Percentiles rank a stretch among this genome's conserved stretches.
Evolutionary conservation across 768 basidiomycete species (phyloP).

Genomic region (Cubamyces lactineus): DNA sequence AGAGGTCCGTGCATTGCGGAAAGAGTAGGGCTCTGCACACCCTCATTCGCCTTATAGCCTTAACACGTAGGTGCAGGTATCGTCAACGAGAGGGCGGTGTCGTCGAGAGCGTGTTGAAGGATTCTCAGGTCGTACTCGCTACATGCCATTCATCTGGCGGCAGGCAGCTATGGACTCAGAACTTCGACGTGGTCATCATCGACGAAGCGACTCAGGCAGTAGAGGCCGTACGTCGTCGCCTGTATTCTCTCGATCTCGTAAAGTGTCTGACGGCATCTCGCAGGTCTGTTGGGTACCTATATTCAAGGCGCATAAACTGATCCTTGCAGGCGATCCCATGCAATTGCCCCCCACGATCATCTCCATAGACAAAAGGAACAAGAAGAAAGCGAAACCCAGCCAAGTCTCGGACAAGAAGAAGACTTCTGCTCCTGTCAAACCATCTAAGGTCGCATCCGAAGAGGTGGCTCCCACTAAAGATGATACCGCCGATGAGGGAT

Average conservation of each 20-base stretch:
- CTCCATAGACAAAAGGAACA: conserved; percentile 53
- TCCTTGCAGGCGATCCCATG: conserved; percentile 93
- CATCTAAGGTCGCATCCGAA: background rate
- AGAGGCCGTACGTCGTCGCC: conserved; percentile 69
- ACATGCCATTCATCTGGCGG: conserved; percentile 96
- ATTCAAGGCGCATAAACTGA: conserved; percentile 86
- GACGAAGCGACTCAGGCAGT: conserved; percentile 98
- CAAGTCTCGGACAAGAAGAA: background rate
- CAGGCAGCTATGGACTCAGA: conserved; percentile 70
- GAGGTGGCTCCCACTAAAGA: background rate
- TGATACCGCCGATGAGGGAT: background rate
- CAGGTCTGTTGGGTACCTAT: conserved; percentile 96
- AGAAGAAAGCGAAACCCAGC: conserved; percentile 14
- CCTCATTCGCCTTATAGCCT: background rate
- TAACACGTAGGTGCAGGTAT: conserved; percentile 55
- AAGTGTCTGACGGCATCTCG: background rate
- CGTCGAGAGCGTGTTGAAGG: conserved; percentile 63
- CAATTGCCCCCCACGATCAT: conserved; percentile 95
- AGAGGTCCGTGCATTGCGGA: conserved; percentile 82
- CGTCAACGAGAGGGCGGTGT: conserved; percentile 87
- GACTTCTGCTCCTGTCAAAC: background rate
- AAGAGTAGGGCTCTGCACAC: conserved; percentile 65
- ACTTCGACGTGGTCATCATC: conserved; percentile 93
- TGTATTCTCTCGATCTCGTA: background rate
- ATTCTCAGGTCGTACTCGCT: conserved; percentile 76